These are phyloP conservation scores for Aspergillus neoniger DNA, from an alignment of 2,329 filamentous ascomycete species.

Conservation along the genomic window DNA sequence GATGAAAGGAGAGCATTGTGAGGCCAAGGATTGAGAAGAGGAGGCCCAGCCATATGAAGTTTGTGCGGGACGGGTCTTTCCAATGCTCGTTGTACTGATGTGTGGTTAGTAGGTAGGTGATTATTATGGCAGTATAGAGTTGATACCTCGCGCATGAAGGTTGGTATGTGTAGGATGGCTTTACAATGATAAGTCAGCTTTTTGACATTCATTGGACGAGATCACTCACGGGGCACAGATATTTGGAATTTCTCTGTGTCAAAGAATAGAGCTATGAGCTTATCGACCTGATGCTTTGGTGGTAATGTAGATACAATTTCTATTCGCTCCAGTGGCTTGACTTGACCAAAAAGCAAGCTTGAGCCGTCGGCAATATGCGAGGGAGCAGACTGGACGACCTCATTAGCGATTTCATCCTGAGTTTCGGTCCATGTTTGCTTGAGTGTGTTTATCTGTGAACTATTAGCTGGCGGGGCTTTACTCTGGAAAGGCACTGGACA, in stretches of 20 bases:
- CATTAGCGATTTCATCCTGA: neutral
- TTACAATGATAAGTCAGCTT: neutral
- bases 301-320: conserved; percentile 11
- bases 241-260: conserved; percentile 4
- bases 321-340: conserved; percentile 5
- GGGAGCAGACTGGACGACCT: neutral
- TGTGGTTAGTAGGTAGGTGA: neutral
- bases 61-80: conserved; percentile 6
- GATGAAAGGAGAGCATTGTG: conserved; percentile 9
- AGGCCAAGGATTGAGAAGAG: conserved; percentile 14
- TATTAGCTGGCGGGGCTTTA: neutral
- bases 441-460: conserved; percentile 9
- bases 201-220: too few relatives aligned
- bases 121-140: too few relatives aligned
- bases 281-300: conserved; percentile 1
- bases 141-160: conserved; percentile 16
- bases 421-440: conserved; percentile 6
- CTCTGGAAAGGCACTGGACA: too few relatives aligned
- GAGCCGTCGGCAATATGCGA: conserved; percentile 11
- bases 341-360: conserved; percentile 14
- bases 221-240: conserved; percentile 10
- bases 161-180: conserved; percentile 14
- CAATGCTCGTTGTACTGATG: conserved; percentile 9
- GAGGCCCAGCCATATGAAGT: conserved; percentile 13
- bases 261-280: conserved; percentile 8